These are phyloP conservation scores for Rhododendron molle DNA, from an alignment of 148 eudicot species.

Conservation along the genomic window DNA sequence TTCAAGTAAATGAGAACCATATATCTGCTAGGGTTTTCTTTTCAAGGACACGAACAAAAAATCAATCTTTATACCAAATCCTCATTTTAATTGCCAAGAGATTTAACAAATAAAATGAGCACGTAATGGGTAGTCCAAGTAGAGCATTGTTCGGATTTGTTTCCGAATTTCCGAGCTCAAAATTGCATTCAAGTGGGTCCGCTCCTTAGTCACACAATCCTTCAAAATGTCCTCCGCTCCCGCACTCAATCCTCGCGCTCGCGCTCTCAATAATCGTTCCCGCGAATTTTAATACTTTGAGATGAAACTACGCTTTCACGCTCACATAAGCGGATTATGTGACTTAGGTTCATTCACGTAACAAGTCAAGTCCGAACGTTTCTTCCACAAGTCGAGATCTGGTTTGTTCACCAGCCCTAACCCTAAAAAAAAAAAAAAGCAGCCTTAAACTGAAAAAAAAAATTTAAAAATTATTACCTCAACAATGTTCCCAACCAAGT, in stretches of 20 bases:
- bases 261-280: too few species aligned
- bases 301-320: too few species aligned
- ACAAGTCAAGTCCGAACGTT: background rate
- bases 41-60: background rate
- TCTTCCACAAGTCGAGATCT: background rate
- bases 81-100: background rate
- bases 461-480: constrained; percentile 60
- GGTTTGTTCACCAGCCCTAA: background rate
- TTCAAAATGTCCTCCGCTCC: too few species aligned
- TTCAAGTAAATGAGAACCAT: background rate
- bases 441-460: background rate
- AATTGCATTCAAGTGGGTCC: background rate
- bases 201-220: too few species aligned
- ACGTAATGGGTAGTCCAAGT: background rate
- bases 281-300: too few species aligned
- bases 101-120: background rate
- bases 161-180: background rate
- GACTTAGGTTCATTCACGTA: too few species aligned
- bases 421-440: background rate
- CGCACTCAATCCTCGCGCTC: too few species aligned
- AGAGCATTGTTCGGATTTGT: background rate
- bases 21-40: background rate
- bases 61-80: background rate
- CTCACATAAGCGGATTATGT: too few species aligned
- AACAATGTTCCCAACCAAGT: constrained; percentile 90